phyloP scores from a whole-genome alignment of 192 early-diverging fungal species.

The Mortierella alpina region DNA sequence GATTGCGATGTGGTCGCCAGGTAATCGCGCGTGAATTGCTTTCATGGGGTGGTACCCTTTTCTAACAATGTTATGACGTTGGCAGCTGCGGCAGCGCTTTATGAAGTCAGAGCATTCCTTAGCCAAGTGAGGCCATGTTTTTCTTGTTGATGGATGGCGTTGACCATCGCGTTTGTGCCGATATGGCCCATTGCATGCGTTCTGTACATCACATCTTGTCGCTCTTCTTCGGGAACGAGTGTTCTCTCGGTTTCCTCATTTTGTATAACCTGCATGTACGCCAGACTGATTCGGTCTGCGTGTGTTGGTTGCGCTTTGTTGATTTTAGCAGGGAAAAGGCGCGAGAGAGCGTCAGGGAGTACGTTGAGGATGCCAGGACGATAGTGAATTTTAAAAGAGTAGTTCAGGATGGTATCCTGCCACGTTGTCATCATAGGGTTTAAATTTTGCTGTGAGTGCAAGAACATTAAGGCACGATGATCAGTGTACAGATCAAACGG shows the following conservation, averaged over 20 bases:
- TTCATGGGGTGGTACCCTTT: conserved; percentile 8
- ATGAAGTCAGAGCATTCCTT: neutral
- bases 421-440: conserved; percentile 28
- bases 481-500: conserved; percentile 11
- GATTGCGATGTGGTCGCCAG: conserved; percentile 6
- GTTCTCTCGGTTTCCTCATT: no score
- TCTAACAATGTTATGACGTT: neutral
- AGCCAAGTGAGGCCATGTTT: conserved; percentile 6
- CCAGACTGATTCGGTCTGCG: no score
- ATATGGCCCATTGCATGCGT: conserved; percentile 2
- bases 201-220: no score
- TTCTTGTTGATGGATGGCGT: neutral
- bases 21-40: conserved; percentile 4
- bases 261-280: no score
- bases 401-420: conserved; percentile 23
- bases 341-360: no score
- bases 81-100: no score
- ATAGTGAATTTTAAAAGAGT: no score
- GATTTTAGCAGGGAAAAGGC: no score
- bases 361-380: no score
- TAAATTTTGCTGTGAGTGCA: conserved; percentile 14
- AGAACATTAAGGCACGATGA: conserved; percentile 12
- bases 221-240: no score
- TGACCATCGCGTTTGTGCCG: no score
- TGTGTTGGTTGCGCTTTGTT: no score